A percentile compares a stretch with the other conserved stretches of the same genome.
These are phyloP conservation scores for Fagopyrum tataricum DNA, from an alignment of 148 eudicot species.

Conservation along the genomic window DNA sequence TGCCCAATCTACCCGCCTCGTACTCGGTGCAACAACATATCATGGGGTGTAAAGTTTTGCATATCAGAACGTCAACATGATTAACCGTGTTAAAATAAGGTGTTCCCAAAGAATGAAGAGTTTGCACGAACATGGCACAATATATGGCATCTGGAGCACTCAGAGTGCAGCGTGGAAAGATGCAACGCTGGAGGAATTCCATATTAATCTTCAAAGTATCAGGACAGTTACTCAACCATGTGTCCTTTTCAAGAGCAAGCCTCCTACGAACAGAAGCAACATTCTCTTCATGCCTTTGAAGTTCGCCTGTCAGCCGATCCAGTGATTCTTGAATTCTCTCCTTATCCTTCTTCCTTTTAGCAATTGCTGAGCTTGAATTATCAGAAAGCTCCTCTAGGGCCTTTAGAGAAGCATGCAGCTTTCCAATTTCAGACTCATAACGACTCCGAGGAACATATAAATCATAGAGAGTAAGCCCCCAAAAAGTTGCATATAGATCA, in stretches of 20 bases:
- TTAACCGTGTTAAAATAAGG: constrained; percentile 95
- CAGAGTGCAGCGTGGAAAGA: constrained; percentile 94
- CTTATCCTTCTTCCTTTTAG: constrained; percentile 94
- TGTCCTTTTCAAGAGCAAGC: constrained; percentile 87
- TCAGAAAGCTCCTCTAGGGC: constrained; percentile 90
- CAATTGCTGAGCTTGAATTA: constrained; percentile 91
- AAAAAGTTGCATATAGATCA: constrained; percentile 90
- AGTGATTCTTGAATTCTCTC: constrained; percentile 92
- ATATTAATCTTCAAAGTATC: constrained; percentile 93
- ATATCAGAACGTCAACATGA: constrained; percentile 91
- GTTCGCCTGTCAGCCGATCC: constrained; percentile 75
- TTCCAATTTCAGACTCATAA: constrained; percentile 85
- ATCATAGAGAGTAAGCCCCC: constrained; percentile 97
- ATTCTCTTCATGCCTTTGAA: constrained; percentile 78
- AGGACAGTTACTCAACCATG: constrained; percentile 93
- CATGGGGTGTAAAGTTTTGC: constrained; percentile 98
- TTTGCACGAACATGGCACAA: constrained; percentile 92
- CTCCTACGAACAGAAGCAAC: constrained; percentile 82
- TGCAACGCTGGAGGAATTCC: constrained; percentile 98
- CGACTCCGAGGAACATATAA: constrained; percentile 89
- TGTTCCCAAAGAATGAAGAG: constrained; percentile 92
- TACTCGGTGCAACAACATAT: constrained; percentile 98
- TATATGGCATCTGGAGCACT: constrained; percentile 98
- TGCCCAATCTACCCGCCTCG: constrained; percentile 94
- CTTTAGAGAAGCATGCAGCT: constrained; percentile 82